Base-by-base conservation (phyloP, 1,284 basidiomycete species). In the Pseudozyma pruni region DNA sequence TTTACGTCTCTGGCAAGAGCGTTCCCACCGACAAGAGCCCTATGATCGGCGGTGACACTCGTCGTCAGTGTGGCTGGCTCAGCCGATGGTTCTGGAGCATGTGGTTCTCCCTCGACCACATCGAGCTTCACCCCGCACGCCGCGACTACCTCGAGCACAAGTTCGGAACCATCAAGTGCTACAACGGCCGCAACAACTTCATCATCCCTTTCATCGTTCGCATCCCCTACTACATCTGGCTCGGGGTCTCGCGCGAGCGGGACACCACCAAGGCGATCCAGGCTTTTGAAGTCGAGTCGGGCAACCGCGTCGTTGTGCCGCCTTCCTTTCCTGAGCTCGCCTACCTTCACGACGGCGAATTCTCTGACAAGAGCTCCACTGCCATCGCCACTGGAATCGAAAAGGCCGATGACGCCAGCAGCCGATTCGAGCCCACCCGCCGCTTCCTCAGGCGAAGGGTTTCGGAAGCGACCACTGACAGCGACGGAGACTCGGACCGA, bases 51-150 rank as follows among this genome's bases (percentile, higher is more conserved):
- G 90, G 90, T 2, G 90, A 89, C 1, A 85, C 86, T 9, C 87
- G 86, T 72, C 89, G 90, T 51, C 87, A 90, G 63, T 89, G 89
- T 53, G 87, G 87, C 8, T 91, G 89, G 89, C 83, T 90, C 55
- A 87, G 87, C 35, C 86, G 90, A 11, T 89, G 89, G 88, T 92
- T 92, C 85, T 92, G 80, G 80, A 72, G 72, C 58, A 63, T 79
- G 54, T 83, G 84, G 90, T 91, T 91, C 81, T 89, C 90, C 68
- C 86, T 91, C 53, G 91, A 92, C 81, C 89, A 91, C 79, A 89
- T 91, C 51, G 86, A 89, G 58, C 79, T 92, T 1, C 88, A 89
- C 39, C 88, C 89, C 2, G 88, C 89, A 22, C 72, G 63, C 10
- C 48, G 68, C 78, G 88, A 90, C 62, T 92, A 92, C 81, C 85